Conservation (phyloP, 768 basidiomycete species). For the Cubamyces sp. region DNA sequence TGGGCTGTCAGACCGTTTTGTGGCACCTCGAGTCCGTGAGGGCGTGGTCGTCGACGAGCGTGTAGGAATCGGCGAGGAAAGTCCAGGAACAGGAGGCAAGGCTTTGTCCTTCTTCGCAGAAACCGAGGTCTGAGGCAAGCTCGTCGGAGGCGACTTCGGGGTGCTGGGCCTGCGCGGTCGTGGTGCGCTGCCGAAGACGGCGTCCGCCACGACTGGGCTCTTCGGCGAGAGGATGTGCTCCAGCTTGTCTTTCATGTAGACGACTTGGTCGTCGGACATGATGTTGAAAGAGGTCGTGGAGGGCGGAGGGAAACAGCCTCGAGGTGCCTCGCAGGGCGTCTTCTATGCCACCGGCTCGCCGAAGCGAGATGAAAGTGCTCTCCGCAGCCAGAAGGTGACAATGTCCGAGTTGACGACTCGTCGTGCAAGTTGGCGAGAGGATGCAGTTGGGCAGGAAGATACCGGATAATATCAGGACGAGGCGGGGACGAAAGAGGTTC, state of each 20-base stretch:
- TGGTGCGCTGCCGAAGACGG: slow-evolving; percentile 31
- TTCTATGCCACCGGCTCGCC: slow-evolving; percentile 16
- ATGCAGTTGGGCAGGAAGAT: background rate
- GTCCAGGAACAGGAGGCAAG: slow-evolving; percentile 7
- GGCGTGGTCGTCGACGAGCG: background rate
- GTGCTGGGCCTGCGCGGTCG: slow-evolving; percentile 25
- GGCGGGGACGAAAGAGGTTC: background rate
- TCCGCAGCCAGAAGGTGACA: background rate
- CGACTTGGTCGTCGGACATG: slow-evolving; percentile 16
- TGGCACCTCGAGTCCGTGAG: slow-evolving; percentile 2
- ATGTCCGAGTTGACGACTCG: background rate
- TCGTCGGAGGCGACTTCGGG: slow-evolving; percentile 16
- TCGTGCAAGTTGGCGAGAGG: background rate
- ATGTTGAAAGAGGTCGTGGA: background rate
- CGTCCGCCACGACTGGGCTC: slow-evolving; percentile 23
- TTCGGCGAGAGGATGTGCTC: slow-evolving; percentile 17
- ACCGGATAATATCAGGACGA: background rate
- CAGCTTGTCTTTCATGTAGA: slow-evolving; percentile 21
- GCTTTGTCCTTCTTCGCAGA: slow-evolving; percentile 9
- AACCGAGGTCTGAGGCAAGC: slow-evolving; percentile 10
- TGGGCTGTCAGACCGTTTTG: slow-evolving; percentile 33
- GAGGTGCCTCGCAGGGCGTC: background rate
- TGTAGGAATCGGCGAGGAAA: background rate
- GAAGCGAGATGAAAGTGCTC: slow-evolving; percentile 7
- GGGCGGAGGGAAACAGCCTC: background rate